These are phyloP conservation scores for Radiomyces spectabilis DNA, from an alignment of 192 early-diverging fungal species.

Conservation along the genomic window DNA sequence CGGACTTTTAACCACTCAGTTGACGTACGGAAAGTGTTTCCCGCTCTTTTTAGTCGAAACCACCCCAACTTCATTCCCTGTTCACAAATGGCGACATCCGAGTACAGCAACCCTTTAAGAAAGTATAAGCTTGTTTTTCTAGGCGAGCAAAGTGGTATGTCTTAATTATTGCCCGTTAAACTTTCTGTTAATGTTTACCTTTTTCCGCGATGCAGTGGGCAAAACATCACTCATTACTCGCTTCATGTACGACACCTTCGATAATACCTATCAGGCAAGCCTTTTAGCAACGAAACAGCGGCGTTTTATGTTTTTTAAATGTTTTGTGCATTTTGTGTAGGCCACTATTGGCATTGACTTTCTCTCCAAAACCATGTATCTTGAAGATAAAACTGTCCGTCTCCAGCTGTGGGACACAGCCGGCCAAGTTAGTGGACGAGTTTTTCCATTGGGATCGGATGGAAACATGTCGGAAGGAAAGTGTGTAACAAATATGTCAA, in stretches of 20 bases:
- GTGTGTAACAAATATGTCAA: neutral
- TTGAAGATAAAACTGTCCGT: conserved; percentile 91
- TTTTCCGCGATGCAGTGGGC: conserved; percentile 61
- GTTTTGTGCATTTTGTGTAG: neutral
- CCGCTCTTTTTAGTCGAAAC: too few relatives aligned
- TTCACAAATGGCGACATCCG: conserved; percentile 4
- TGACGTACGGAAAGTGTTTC: too few relatives aligned
- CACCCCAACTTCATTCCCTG: too few relatives aligned
- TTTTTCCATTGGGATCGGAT: too few relatives aligned
- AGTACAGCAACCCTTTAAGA: conserved; percentile 50
- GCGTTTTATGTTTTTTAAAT: neutral
- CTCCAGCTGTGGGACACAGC: conserved; percentile 78
- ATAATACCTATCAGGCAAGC: conserved; percentile 87
- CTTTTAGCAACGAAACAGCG: neutral
- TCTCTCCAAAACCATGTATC: conserved; percentile 98
- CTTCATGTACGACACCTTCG: conserved; percentile 99
- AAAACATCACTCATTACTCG: conserved; percentile 99
- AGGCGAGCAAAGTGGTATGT: conserved; percentile 98
- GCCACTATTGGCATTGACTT: conserved; percentile 83
- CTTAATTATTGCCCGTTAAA: too few relatives aligned
- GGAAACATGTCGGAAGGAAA: too few relatives aligned
- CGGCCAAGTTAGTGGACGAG: conserved; percentile 57
- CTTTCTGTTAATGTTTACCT: neutral
- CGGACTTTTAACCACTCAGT: too few relatives aligned
- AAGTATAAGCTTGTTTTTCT: conserved; percentile 99